phyloP scores from a whole-genome alignment of 2,329 filamentous ascomycete genomes.

The Cadophora gregata region DNA sequence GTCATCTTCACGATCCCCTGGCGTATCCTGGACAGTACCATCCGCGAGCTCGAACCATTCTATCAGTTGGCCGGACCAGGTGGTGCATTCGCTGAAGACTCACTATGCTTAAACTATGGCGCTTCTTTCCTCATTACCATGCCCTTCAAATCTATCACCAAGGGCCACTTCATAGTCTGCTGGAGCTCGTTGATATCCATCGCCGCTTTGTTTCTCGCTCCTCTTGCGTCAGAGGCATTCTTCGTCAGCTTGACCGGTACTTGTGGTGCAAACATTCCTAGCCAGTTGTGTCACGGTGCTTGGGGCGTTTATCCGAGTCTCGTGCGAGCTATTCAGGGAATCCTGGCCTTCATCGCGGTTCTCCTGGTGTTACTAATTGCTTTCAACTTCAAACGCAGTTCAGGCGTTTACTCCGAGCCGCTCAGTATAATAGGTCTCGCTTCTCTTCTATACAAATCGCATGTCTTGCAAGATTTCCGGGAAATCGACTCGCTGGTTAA shows the following conservation, averaged over 20 bases:
- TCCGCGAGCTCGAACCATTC: conserved; percentile 49
- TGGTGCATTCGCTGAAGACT: conserved; percentile 50
- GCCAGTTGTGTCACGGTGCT: conserved; percentile 20
- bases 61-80: conserved; percentile 47
- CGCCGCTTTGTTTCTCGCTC: conserved; percentile 27
- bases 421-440: conserved; percentile 36
- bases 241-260: conserved; percentile 30
- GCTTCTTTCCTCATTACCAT: conserved; percentile 24
- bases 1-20: conserved; percentile 49
- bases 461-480: conserved; percentile 32
- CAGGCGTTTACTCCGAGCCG: conserved; percentile 38
- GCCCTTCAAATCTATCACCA: conserved; percentile 29
- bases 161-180: conserved; percentile 31
- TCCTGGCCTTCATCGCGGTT: conserved; percentile 36
- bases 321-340: conserved; percentile 33
- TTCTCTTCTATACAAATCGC: conserved; percentile 34
- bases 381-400: conserved; percentile 26
- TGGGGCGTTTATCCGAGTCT: conserved; percentile 33
- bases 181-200: conserved; percentile 30
- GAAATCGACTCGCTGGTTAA: conserved; percentile 28
- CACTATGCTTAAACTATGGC: conserved; percentile 36
- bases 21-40: conserved; percentile 48
- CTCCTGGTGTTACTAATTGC: conserved; percentile 30
- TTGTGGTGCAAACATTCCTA: conserved; percentile 19
- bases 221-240: conserved; percentile 32